Evolutionary conservation across 306 rosid species (phyloP).

Genomic region (Castanea mollissima): DNA sequence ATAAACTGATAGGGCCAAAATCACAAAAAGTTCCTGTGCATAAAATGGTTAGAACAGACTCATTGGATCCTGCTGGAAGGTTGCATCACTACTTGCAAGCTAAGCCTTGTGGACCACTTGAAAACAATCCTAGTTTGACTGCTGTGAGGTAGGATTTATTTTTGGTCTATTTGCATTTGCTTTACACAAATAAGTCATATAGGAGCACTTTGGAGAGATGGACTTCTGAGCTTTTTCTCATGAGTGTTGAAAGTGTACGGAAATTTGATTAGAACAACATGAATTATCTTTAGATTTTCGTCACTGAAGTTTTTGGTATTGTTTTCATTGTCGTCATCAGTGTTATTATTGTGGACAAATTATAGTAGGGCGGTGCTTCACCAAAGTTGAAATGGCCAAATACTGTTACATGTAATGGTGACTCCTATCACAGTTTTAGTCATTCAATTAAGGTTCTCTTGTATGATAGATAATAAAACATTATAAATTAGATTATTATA

Average conservation of each 20-base stretch:
- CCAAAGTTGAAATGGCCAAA: not conserved
- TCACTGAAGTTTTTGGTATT: not conserved
- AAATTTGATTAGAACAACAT: not conserved
- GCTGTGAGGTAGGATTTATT: conserved; percentile 64
- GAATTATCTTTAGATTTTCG: not conserved
- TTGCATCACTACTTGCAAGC: conserved; percentile 73
- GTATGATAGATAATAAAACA: not conserved
- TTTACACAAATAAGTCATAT: not conserved
- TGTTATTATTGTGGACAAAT: not conserved
- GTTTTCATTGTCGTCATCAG: not conserved
- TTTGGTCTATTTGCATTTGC: conserved; percentile 10
- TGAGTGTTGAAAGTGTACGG: not conserved
- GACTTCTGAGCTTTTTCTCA: not conserved
- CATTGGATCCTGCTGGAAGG: conserved; percentile 88
- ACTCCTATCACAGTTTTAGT: not conserved
- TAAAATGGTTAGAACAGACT: conserved; percentile 89
- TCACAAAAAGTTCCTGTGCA: conserved; percentile 74
- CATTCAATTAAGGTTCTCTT: not conserved
- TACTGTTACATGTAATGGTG: not conserved
- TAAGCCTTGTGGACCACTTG: conserved; percentile 42
- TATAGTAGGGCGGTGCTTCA: not conserved
- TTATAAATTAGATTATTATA: not conserved
- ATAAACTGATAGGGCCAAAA: conserved; percentile 52
- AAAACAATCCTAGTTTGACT: conserved; percentile 50
- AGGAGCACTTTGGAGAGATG: not conserved